Evolutionary conservation across 1,139 yeast species (phyloP), one percentile per base, ranked within the genome.

Genomic region (Lodderomyces beijingensis): DNA sequence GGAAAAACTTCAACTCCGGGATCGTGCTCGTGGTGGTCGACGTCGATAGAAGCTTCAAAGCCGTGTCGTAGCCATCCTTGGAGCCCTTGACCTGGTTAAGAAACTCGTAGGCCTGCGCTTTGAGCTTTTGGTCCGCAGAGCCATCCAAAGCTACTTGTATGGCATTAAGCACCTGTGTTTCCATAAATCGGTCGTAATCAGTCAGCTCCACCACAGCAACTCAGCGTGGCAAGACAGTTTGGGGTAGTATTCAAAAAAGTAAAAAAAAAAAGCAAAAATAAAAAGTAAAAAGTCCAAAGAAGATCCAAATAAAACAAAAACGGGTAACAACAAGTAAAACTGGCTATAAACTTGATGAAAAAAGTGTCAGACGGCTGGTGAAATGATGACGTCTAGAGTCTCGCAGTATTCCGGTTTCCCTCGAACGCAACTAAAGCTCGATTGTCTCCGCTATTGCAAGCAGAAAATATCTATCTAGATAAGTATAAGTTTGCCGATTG

Each of bases 91-190:
- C 70, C 43, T 81, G 82, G 44, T 78, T 77, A 49, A 91, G 76
- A 54, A 79, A 89, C 28, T 79, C 80, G 43, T 85, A 70, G 19
- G 98, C 98, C 66, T 89, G 96, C 45, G 74, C 77, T 50, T 84
- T 83, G 38, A 89, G 64, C 29, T 57, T 62, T 16, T 71, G 64
- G 55, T 86, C 93, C 15, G 84, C 74, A n/a, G 81, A 67, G 30
- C 86, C 85, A 52, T 81, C 79, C 42, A 87, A 76, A 24, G 96
- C 97, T 44, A 89, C 80, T 46, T 79, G 82, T 35, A 91, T 95
- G 31, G 96, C 98, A 65, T 88, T 95, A 58, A 77, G 89, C 53
- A 91, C 84, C 66, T 88, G 95, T 47, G 77, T 75, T 47, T 85
- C 88, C 93, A 86, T 85, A 20, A 7, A 32, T 18, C n/a, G 13